Percentiles rank a stretch among this genome's conserved stretches.
Conservation (phyloP, 2,329 filamentous ascomycete species). For the Cordyceps farinosa region DNA sequence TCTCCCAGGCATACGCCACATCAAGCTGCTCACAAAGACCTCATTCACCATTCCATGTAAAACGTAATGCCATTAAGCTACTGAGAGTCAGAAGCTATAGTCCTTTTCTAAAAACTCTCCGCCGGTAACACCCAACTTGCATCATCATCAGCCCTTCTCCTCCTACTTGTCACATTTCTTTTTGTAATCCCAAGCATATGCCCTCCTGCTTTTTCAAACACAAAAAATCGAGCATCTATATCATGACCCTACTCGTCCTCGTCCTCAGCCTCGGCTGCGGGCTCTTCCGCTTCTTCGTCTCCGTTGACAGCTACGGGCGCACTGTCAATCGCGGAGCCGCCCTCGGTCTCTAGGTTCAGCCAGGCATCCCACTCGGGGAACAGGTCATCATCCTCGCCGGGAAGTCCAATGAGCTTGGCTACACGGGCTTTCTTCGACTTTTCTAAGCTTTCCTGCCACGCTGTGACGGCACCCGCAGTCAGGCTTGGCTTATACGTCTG, state of each 20-base stretch:
- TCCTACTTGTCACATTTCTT: constrained; percentile 11
- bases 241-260: constrained; percentile 23
- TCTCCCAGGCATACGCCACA: not conserved
- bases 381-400: constrained; percentile 77
- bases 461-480: constrained; percentile 61
- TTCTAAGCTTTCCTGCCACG: constrained; percentile 83
- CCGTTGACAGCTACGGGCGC: constrained; percentile 11
- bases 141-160: constrained; percentile 1
- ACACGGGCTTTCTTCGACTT: constrained; percentile 83
- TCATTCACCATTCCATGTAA: not conserved
- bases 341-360: constrained; percentile 73
- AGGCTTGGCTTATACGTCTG: constrained; percentile 92
- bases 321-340: constrained; percentile 37
- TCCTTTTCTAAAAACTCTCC: constrained; percentile 14
- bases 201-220: constrained; percentile 7
- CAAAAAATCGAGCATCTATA: constrained; percentile 8
- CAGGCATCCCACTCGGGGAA: constrained; percentile 98
- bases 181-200: constrained; percentile 10
- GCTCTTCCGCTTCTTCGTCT: constrained; percentile 22
- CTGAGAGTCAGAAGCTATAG: constrained; percentile 10
- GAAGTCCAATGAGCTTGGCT: constrained; percentile 75
- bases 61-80: constrained; percentile 16
- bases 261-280: constrained; percentile 25
- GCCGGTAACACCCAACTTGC: constrained; percentile 6
- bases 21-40: not conserved